Percentiles rank a stretch among this genome's conserved stretches.
Evolutionary conservation across 1,284 basidiomycete genomes (phyloP).

Genomic region (Heterobasidion parviporum): DNA sequence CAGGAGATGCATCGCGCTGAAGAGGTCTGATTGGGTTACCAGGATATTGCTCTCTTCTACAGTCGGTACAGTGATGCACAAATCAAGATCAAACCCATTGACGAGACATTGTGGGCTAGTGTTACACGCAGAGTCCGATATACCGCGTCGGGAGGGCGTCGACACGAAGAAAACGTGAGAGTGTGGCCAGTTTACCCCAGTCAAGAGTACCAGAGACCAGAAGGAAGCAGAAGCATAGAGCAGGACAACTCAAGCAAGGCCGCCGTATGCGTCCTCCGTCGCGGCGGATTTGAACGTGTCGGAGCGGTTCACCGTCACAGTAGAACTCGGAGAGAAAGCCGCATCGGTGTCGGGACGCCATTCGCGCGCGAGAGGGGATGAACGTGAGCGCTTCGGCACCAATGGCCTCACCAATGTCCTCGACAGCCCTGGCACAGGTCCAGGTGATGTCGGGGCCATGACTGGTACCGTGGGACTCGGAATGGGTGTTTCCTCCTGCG

Average conservation of each 20-base stretch:
- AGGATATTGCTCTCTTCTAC: neutral
- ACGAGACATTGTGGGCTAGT: neutral
- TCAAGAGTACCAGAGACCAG: neutral
- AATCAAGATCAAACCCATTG: slow-evolving; percentile 2
- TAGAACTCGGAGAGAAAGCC: neutral
- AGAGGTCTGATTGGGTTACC: no score
- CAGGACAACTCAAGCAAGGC: neutral
- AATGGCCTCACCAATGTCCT: no score
- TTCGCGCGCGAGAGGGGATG: neutral
- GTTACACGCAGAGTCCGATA: neutral
- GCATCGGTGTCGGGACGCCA: neutral
- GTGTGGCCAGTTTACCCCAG: no score
- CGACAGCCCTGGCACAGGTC: no score
- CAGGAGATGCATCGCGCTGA: neutral
- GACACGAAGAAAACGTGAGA: neutral
- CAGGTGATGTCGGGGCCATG: no score
- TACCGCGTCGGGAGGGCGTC: neutral
- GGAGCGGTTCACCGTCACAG: neutral
- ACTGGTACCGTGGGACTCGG: neutral
- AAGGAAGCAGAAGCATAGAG: neutral
- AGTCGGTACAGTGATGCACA: neutral
- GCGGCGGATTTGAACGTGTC: slow-evolving; percentile 2
- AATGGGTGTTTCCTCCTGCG: neutral
- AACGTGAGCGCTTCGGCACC: no score
- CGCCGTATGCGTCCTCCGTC: slow-evolving; percentile 11